These are phyloP conservation scores for Trametes elegans DNA, from an alignment of 768 basidiomycete species.

Conservation along the genomic window DNA sequence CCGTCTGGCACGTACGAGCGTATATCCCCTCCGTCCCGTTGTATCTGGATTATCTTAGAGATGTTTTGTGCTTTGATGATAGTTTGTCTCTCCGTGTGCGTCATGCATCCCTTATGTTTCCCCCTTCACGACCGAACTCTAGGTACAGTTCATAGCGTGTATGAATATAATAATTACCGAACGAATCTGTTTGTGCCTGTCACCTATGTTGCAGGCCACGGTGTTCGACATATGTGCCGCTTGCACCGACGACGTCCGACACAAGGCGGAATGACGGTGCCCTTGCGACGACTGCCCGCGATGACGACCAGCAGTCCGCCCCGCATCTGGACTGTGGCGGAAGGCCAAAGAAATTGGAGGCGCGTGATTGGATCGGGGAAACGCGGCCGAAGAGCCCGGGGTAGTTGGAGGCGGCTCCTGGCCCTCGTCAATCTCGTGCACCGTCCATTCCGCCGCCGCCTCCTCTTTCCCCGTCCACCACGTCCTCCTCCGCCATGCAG, in stretches of 20 bases:
- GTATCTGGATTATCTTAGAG: constrained; percentile 16
- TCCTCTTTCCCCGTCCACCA: neutral
- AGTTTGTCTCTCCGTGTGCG: constrained; percentile 12
- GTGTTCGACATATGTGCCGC: too few species aligned
- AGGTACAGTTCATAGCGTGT: constrained; percentile 15
- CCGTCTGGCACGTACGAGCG: constrained; percentile 4
- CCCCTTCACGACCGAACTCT: constrained; percentile 1
- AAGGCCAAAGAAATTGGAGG: constrained; percentile 14
- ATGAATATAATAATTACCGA: constrained; percentile 14
- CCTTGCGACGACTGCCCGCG: too few species aligned
- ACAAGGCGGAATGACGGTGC: too few species aligned
- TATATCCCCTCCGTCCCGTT: constrained; percentile 16
- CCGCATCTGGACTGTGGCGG: constrained; percentile 8
- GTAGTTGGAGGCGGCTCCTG: constrained; percentile 13
- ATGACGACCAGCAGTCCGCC: constrained; percentile 6
- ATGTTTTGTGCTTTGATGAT: constrained; percentile 18
- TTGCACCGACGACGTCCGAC: neutral
- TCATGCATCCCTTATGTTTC: constrained; percentile 7
- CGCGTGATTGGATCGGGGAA: constrained; percentile 21
- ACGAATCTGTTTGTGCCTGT: neutral
- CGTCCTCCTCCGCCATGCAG: constrained; percentile 39
- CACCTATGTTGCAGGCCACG: too few species aligned
- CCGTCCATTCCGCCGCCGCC: constrained; percentile 7
- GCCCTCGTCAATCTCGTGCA: constrained; percentile 16
- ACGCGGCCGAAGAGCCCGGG: constrained; percentile 21